These are phyloP conservation scores for Candida saitoana DNA, from an alignment of 805 yeast species.

Conservation along the genomic window DNA sequence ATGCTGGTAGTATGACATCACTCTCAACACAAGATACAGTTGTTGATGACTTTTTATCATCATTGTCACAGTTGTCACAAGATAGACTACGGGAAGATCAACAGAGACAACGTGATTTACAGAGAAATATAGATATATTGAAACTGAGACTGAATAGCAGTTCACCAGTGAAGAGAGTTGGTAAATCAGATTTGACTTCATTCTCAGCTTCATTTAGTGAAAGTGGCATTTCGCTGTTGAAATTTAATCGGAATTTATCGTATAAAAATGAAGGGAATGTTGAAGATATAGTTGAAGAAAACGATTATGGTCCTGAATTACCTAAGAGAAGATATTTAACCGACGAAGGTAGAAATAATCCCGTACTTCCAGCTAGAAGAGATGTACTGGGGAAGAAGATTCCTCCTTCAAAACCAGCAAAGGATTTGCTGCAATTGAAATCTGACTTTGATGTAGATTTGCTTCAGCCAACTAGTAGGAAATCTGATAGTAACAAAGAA, in stretches of 20 bases:
- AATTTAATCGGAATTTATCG: slow-evolving; percentile 7
- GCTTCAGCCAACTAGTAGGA: slow-evolving; percentile 8
- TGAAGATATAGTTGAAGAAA: neutral
- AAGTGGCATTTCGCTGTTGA: slow-evolving; percentile 3
- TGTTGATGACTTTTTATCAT: slow-evolving; percentile 36
- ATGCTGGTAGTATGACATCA: slow-evolving; percentile 12
- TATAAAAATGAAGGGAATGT: neutral
- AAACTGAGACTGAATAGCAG: slow-evolving; percentile 20
- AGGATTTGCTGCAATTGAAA: neutral
- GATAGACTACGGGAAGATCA: slow-evolving; percentile 32
- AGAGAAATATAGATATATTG: slow-evolving; percentile 28
- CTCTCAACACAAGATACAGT: slow-evolving; percentile 27
- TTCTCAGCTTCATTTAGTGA: neutral
- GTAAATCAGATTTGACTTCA: neutral
- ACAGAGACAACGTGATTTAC: slow-evolving; percentile 29
- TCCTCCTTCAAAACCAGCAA: slow-evolving; percentile 2
- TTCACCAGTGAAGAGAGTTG: slow-evolving; percentile 16
- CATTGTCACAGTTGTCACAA: slow-evolving; percentile 34
- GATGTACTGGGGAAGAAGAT: slow-evolving; percentile 1
- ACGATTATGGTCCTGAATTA: neutral
- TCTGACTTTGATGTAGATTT: slow-evolving; percentile 5
- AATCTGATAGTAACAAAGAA: neutral
- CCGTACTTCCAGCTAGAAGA: slow-evolving; percentile 5
- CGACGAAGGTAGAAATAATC: neutral
- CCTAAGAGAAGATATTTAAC: slow-evolving; percentile 1